Evolutionary conservation across 1,284 basidiomycete genomes (phyloP), one percentile per base, ranked within the genome.

Genomic region (Ceraceosorus bombacis): DNA sequence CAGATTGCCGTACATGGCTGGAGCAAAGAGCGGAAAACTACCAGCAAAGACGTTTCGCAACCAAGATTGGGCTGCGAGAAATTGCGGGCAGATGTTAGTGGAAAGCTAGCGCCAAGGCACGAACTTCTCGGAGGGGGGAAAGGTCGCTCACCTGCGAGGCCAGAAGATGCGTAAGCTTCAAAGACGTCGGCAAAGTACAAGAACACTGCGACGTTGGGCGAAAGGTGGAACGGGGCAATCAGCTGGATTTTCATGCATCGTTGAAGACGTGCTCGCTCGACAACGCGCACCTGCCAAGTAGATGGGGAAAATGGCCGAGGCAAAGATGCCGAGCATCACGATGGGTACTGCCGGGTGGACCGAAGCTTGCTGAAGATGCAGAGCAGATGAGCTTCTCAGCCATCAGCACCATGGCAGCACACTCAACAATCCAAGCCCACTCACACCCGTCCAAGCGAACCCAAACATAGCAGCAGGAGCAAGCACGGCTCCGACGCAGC

Each of bases 101-200:
- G 27, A 27, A 27, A 27, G 27, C 27, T 27, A 27, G 27, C 27
- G 27, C 27, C 27, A 27, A 27, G 27, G 27, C 27, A 3, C 27
- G 3, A 1, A 27, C 1, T 27, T 3, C 3, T 27, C 27, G 27
- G 27, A 27, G 2, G 27, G 27, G 27, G 27, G 3, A 27, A 27
- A 27, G 27, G 27, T 3, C 27, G 27, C 27, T 27, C 27, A 27
- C 27, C 27, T 27, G 27, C 71, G 10, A 73, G 52, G 0, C 69
- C 68, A 43, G 58, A 62, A 0, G 78, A 79, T 6, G 78, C 78
- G 60, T 74, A 76, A 1, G 66, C 59, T 51, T 72, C 74, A 51
- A 73, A 76, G 0, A 61, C 56, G 37, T 72, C 72, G 3, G 66
- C 67, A 1, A 74, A 60, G 54, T 64, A 70, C 8, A 69, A 68